Base-by-base conservation (phyloP, 768 basidiomycete species). In the Roridomyces roridus region DNA sequence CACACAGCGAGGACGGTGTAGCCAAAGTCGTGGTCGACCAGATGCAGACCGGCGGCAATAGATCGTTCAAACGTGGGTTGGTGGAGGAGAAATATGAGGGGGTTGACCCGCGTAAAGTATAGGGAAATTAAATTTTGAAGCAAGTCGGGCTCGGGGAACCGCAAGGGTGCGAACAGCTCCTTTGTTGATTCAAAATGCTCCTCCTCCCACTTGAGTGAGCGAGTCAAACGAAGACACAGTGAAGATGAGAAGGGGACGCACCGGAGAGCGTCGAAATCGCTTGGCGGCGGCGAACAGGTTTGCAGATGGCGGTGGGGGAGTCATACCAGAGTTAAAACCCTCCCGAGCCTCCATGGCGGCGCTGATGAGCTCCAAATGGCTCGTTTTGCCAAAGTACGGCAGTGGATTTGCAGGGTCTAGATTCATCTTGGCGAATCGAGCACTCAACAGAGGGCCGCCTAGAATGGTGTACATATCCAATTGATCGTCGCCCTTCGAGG, bases 41-140 rank as follows among this genome's bases (percentile, higher is more conserved):
- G 67, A 60, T 83, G 77, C 36, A 79, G 17, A 14, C 57, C 57
- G 1, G 41, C 59, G 14, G 45, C 48, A 10, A 62, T 31, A n/a
- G 20, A 14, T 18, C 57, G 56, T 18, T 58, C 48, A 37, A 62
- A 62, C 14, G 51, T 59, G 12, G 57, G 51, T 18, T 47, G 41
- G 39, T 62, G 60, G 6, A 87, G 67, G 10, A 86, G 66, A 4
- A 83, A 82, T 12, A 59, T 31, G 49, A 71, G 67, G 25, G 66
- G 29, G 63, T 84, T 80, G 64, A 76, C 65, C 35, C 74, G 55
- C 9, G 55, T 49, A 62, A 86, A 86, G 65, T 74, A 85, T 21
- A 78, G 72, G 31, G 80, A 76, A 61, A 85, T 70, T 26, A 87
- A 74, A 7, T 40, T 48, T 4, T 61, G 48, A 14, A 76, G 68